phyloP scores from a whole-genome alignment of 208 protist genomes.

The Trypanosoma congolense region DNA sequence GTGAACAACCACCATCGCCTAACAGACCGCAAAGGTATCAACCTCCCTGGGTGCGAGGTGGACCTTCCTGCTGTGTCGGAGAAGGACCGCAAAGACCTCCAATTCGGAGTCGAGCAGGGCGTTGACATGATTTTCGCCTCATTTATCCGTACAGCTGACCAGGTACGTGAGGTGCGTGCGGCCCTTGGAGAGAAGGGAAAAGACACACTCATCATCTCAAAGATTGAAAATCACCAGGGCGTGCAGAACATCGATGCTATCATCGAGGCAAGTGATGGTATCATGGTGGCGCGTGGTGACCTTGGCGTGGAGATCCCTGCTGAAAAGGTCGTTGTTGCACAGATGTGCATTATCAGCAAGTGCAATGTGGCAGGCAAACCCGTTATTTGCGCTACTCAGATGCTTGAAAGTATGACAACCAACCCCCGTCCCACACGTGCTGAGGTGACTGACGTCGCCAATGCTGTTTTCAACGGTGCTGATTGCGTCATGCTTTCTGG shows the following conservation, averaged over 20 bases:
- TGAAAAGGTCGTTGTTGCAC: constrained; percentile 95
- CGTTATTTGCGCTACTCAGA: constrained; percentile 99
- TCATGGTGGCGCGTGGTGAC: constrained; percentile 99
- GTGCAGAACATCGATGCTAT: constrained; percentile 98
- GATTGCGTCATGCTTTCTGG: constrained; percentile 99
- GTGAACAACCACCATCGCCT: constrained; percentile 80
- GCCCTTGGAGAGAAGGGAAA: constrained; percentile 88
- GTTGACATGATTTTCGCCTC: constrained; percentile 99
- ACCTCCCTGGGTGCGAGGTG: constrained; percentile 84
- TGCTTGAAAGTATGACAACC: constrained; percentile 97
- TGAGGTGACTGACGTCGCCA: constrained; percentile 97
- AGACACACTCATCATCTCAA: constrained; percentile 96
- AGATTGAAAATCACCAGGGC: constrained; percentile 99
- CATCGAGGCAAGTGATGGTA: constrained; percentile 93
- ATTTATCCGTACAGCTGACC: constrained; percentile 94
- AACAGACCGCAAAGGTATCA: constrained; percentile 82
- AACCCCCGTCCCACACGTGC: constrained; percentile 98
- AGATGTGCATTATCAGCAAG: constrained; percentile 99
- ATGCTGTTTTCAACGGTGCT: constrained; percentile 97
- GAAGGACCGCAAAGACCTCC: constrained; percentile 92
- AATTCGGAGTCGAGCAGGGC: constrained; percentile 93
- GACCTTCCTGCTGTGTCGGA: constrained; percentile 87
- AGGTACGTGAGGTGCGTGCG: constrained; percentile 92
- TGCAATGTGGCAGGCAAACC: constrained; percentile 97
- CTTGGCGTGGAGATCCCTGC: constrained; percentile 98